Base-by-base conservation (phyloP, 768 basidiomycete species). In the Dendrothele bispora region DNA sequence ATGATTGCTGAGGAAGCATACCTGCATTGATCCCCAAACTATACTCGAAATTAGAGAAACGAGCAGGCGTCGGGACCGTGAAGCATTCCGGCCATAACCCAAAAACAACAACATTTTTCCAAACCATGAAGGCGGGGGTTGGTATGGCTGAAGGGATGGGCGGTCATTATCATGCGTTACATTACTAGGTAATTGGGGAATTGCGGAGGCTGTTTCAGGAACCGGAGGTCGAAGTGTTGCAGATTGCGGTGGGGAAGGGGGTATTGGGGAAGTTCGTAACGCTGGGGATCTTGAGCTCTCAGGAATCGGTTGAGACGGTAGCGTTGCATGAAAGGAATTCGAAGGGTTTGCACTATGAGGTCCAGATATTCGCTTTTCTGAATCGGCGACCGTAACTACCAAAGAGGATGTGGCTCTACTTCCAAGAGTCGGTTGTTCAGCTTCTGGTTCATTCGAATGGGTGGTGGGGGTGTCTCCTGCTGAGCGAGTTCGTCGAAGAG, bases 11-110 rank as follows among this genome's bases (percentile, higher is more conserved):
- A 28, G 40, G 18, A 20, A 42, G 62, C 71, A 29, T 39, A 81
- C 86, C 72, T 88, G 86, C 11, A 66, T 51, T 29, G 76, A 58
- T 41, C 78, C 78, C 55, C 81, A 82, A 3, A 56, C 47, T 7
- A 83, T 49, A 39, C 73, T 75, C 66, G 77, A 78, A 27, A 81
- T 61, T 10, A 85, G 55, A 6, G 76, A 75, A 22, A 83, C 69
- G 15, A 83, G 58, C 35, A 78, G 71, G 58, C 77, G 81, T 36
- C 84, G 73, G 5, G 71, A 72, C 49, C 66, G 69, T 3, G 77
- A 69, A 20, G 77, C 81, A 39, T 73, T 66, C 11, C 72, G 68
- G 6, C 85, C 84, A 43, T 80, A 57, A 3, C 84, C 84, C 34
- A 86, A 62, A 52, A 72, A 70, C 3, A 62, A 55, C 55, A 77